A percentile compares a stretch with the other conserved stretches of the same genome.
Evolutionary conservation across 2,329 filamentous ascomycete species (phyloP).

Genomic region (Myriangium duriaei): DNA sequence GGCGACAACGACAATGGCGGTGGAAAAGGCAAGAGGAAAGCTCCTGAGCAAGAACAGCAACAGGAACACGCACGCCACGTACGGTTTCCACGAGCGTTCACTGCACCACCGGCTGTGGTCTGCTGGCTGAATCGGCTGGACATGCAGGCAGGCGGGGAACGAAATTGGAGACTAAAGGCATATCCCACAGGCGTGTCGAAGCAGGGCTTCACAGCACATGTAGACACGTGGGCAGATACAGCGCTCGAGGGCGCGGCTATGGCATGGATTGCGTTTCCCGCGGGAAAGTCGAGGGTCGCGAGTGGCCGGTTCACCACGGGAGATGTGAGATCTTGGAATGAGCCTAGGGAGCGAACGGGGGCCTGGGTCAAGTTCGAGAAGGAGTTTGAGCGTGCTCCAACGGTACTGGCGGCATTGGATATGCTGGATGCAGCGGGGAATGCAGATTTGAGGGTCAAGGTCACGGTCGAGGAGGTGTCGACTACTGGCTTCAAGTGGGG

Average conservation of each 20-base stretch:
- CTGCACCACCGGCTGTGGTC: slow-evolving; percentile 15
- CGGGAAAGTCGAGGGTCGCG: slow-evolving; percentile 17
- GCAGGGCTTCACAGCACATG: slow-evolving; percentile 17
- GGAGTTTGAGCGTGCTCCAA: slow-evolving; percentile 16
- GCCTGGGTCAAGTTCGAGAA: slow-evolving; percentile 15
- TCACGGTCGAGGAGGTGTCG: slow-evolving; percentile 15
- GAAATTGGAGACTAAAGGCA: slow-evolving; percentile 17
- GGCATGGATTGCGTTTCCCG: slow-evolving; percentile 21
- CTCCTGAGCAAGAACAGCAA: no score
- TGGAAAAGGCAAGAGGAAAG: slow-evolving; percentile 4
- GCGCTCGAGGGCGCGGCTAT: slow-evolving; percentile 18
- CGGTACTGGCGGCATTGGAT: slow-evolving; percentile 18
- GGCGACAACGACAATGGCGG: slow-evolving; percentile 1
- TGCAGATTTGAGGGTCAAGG: slow-evolving; percentile 17
- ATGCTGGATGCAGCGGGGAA: slow-evolving; percentile 20
- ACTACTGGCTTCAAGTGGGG: slow-evolving; percentile 19
- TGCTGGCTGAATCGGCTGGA: slow-evolving; percentile 21
- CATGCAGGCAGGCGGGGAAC: slow-evolving; percentile 12
- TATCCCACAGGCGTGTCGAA: slow-evolving; percentile 15
- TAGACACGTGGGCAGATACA: slow-evolving; percentile 20
- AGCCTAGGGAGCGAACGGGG: slow-evolving; percentile 13
- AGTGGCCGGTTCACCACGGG: slow-evolving; percentile 17
- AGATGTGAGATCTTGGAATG: slow-evolving; percentile 16
- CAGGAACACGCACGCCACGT: slow-evolving; percentile 15
- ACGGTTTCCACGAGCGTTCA: slow-evolving; percentile 16